Conservation (phyloP, 257 asterid species). For the Solanum infundibuliforme region DNA sequence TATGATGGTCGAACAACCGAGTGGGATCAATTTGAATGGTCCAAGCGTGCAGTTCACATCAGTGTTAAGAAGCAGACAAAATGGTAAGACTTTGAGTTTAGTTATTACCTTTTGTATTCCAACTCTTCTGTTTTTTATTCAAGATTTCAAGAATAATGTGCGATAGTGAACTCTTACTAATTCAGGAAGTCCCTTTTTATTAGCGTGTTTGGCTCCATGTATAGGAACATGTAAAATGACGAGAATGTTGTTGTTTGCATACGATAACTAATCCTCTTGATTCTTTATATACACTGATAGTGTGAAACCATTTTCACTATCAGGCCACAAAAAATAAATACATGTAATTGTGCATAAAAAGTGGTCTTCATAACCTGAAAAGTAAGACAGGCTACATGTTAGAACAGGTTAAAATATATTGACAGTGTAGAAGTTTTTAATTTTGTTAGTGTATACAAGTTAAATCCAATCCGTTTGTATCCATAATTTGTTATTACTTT, state of each 20-base stretch:
- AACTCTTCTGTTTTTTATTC: background rate
- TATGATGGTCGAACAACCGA: conserved; percentile 91
- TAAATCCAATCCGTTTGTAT: background rate
- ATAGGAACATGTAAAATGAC: background rate
- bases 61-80: conserved; percentile 86
- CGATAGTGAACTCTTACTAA: background rate
- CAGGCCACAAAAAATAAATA: background rate
- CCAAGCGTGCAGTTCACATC: conserved; percentile 82
- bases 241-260: background rate
- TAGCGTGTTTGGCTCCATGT: background rate
- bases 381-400: background rate
- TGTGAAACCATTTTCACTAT: background rate
- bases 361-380: background rate
- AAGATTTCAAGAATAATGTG: background rate
- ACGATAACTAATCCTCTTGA: background rate
- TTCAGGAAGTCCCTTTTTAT: background rate
- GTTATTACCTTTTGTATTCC: background rate
- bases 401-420: background rate
- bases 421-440: background rate
- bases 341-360: background rate
- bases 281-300: background rate
- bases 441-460: background rate
- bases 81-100: conserved; percentile 40
- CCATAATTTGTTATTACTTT: background rate
- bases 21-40: conserved; percentile 99